phyloP scores from a whole-genome alignment of 2,329 filamentous ascomycete genomes.

The Alternaria tenuissima region DNA sequence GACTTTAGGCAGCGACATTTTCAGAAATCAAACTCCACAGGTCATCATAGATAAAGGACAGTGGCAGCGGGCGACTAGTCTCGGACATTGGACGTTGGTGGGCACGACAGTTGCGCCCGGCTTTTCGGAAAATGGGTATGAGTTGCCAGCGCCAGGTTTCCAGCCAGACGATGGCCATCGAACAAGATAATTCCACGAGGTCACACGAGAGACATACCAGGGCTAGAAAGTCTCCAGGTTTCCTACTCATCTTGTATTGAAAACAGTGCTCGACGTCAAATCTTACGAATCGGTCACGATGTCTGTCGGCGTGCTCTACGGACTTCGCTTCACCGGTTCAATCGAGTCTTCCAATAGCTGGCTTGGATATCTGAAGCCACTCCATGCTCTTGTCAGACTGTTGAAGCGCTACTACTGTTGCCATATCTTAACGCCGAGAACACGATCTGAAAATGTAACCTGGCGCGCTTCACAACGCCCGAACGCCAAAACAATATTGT shows the following conservation, averaged over 20 bases:
- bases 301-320: neutral
- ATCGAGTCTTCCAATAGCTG: neutral
- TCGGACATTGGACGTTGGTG: slow-evolving; percentile 61
- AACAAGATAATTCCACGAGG: neutral
- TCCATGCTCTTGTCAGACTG: neutral
- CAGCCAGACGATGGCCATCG: slow-evolving; percentile 10
- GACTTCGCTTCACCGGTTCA: slow-evolving; percentile 3
- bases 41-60: slow-evolving; percentile 51
- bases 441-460: neutral
- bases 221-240: neutral
- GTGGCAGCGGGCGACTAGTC: slow-evolving; percentile 59
- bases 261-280: neutral
- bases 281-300: neutral
- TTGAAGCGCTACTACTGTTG: neutral
- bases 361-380: neutral
- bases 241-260: neutral
- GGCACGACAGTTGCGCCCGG: slow-evolving; percentile 42
- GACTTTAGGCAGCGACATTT: slow-evolving; percentile 57
- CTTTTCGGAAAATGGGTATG: slow-evolving; percentile 30
- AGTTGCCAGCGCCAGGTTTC: slow-evolving; percentile 29
- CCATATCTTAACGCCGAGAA: neutral
- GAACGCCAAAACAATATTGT: neutral
- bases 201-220: neutral
- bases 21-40: slow-evolving; percentile 56
- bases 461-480: neutral